These are phyloP conservation scores for Xylaria bambusicola DNA, from an alignment of 495 filamentous ascomycete species.

Conservation along the genomic window DNA sequence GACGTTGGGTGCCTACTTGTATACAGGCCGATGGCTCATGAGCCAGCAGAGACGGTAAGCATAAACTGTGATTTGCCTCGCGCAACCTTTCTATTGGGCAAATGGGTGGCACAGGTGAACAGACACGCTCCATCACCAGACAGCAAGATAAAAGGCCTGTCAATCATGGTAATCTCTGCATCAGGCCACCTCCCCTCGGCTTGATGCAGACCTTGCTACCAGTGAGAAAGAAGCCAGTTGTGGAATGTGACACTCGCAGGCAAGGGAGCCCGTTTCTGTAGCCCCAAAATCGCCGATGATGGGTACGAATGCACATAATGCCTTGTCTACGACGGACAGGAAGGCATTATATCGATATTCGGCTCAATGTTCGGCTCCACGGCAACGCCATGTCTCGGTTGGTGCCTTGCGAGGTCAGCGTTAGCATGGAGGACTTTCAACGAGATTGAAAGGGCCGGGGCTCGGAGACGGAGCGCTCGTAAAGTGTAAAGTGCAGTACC, in stretches of 20 bases:
- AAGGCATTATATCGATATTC: slow-evolving; percentile 1
- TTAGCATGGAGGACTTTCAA: slow-evolving; percentile 2
- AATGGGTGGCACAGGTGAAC: background rate
- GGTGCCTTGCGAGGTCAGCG: background rate
- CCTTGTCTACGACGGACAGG: background rate
- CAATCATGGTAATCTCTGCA: background rate
- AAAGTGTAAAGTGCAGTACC: background rate
- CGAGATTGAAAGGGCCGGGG: slow-evolving; percentile 4
- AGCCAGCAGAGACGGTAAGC: background rate
- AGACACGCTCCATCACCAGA: slow-evolving; percentile 2
- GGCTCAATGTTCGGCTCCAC: slow-evolving; percentile 19
- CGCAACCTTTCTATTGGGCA: background rate
- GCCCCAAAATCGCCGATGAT: background rate
- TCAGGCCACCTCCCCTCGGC: slow-evolving; percentile 8
- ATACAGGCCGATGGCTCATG: background rate
- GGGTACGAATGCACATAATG: background rate
- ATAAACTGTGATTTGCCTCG: background rate
- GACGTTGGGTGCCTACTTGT: slow-evolving; percentile 1
- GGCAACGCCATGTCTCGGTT: slow-evolving; percentile 15
- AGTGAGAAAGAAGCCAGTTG: background rate
- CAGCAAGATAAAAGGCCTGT: slow-evolving; percentile 5
- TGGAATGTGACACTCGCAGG: slow-evolving; percentile 1
- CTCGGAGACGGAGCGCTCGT: background rate
- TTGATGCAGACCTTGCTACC: slow-evolving; percentile 13
- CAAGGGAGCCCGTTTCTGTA: background rate